phyloP scores from a whole-genome alignment of 257 asterid genomes.

The Haberlea rhodopensis region DNA sequence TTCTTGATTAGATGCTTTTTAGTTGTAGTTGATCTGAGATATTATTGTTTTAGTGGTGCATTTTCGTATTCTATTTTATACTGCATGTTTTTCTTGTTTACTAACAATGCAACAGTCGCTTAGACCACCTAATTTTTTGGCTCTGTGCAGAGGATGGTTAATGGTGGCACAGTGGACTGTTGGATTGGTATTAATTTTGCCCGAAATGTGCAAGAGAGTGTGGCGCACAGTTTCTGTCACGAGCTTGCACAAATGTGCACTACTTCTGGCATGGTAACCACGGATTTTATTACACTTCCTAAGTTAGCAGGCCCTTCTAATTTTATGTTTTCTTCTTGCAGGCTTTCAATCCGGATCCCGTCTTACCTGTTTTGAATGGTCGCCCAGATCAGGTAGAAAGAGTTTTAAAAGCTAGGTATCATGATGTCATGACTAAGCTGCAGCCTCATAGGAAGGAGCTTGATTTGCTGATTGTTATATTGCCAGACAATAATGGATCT shows the following conservation, averaged over 20 bases:
- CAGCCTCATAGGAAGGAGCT: conserved; percentile 67
- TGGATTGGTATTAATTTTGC: conserved; percentile 94
- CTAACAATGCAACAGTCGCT: not conserved
- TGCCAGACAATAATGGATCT: conserved; percentile 94
- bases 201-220: conserved; percentile 64
- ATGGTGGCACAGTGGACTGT: conserved; percentile 78
- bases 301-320: conserved; percentile 10
- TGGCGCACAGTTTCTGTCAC: conserved; percentile 64
- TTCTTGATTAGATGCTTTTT: not conserved
- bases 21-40: not conserved
- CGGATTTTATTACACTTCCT: not conserved
- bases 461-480: conserved; percentile 77
- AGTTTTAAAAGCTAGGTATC: conserved; percentile 66
- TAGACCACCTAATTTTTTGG: conserved; percentile 4
- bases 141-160: conserved; percentile 80
- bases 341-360: conserved; percentile 75
- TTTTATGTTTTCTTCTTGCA: conserved; percentile 28
- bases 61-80: no score
- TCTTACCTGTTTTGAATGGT: conserved; percentile 59
- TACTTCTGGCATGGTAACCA: conserved; percentile 87
- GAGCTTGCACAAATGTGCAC: conserved; percentile 94
- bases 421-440: conserved; percentile 61
- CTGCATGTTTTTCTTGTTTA: not conserved
- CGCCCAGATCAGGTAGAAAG: conserved; percentile 89
- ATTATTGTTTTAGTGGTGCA: not conserved